Evolutionary conservation across 2,329 filamentous ascomycete genomes (phyloP).

Genomic region (Trichoderma koningiopsis): DNA sequence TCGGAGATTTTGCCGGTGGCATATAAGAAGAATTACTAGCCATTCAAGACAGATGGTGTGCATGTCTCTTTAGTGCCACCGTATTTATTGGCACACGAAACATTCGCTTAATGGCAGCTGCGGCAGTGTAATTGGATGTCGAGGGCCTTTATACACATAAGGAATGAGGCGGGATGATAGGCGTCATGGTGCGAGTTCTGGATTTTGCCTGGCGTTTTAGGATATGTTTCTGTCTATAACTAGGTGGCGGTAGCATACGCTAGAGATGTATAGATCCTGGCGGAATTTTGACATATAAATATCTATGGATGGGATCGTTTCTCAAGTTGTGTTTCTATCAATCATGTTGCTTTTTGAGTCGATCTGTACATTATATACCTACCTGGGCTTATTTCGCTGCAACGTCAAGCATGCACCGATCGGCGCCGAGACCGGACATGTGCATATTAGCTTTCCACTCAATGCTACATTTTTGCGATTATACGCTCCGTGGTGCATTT

Average conservation of each 20-base stretch:
- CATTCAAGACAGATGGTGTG: not conserved
- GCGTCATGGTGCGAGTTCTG: constrained; percentile 10
- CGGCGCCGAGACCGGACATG: not conserved
- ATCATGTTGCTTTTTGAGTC: not conserved
- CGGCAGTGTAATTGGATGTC: not conserved
- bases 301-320: not conserved
- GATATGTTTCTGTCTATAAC: constrained; percentile 9
- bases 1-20: not conserved
- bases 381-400: not conserved
- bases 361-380: not conserved
- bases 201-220: constrained; percentile 15
- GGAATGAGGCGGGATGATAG: not conserved
- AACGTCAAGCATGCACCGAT: not conserved
- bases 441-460: not conserved
- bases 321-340: not conserved
- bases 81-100: not conserved
- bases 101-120: not conserved
- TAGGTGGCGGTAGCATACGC: constrained; percentile 1
- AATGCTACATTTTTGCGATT: not conserved
- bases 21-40: not conserved
- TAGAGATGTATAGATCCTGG: not conserved
- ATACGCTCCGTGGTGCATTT: not conserved
- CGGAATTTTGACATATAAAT: not conserved
- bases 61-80: not conserved
- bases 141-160: not conserved